phyloP scores from a whole-genome alignment of 129 eudicot species.

The Flaveria robusta region DNA sequence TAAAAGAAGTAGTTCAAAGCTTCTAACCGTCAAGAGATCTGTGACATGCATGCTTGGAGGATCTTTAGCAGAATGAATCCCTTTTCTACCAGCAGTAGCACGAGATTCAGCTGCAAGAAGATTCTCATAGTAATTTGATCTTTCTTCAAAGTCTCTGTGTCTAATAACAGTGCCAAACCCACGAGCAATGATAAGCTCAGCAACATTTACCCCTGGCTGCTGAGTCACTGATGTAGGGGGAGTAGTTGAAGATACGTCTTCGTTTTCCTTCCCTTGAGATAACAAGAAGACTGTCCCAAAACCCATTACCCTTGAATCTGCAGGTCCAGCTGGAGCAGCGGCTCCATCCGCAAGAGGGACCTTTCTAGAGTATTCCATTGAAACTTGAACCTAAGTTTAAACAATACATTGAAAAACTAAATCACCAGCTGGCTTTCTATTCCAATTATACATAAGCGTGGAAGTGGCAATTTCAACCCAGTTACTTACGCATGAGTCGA shows the following conservation, averaged over 20 bases:
- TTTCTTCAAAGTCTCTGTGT: slow-evolving; percentile 95
- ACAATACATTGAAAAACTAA: neutral
- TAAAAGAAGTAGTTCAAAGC: slow-evolving; percentile 2
- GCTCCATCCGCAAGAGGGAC: slow-evolving; percentile 67
- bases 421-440: neutral
- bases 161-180: slow-evolving; percentile 79
- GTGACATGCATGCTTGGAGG: slow-evolving; percentile 76
- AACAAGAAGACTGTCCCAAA: slow-evolving; percentile 86
- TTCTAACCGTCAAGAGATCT: slow-evolving; percentile 77
- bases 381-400: slow-evolving; percentile 75
- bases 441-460: neutral
- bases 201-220: slow-evolving; percentile 65
- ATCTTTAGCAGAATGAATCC: slow-evolving; percentile 75
- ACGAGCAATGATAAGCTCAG: slow-evolving; percentile 81
- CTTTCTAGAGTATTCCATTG: slow-evolving; percentile 98
- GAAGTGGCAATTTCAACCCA: neutral
- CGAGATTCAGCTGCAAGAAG: slow-evolving; percentile 92
- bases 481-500: neutral
- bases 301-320: slow-evolving; percentile 91
- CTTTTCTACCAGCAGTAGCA: slow-evolving; percentile 74
- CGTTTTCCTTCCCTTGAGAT: slow-evolving; percentile 62
- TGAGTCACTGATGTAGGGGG: slow-evolving; percentile 54
- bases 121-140: slow-evolving; percentile 89
- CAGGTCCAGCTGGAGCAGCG: slow-evolving; percentile 49
- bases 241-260: slow-evolving; percentile 42